Conservation (phyloP, 1,139 yeast species). For the Pneumocystis oryctolagi region DNA sequence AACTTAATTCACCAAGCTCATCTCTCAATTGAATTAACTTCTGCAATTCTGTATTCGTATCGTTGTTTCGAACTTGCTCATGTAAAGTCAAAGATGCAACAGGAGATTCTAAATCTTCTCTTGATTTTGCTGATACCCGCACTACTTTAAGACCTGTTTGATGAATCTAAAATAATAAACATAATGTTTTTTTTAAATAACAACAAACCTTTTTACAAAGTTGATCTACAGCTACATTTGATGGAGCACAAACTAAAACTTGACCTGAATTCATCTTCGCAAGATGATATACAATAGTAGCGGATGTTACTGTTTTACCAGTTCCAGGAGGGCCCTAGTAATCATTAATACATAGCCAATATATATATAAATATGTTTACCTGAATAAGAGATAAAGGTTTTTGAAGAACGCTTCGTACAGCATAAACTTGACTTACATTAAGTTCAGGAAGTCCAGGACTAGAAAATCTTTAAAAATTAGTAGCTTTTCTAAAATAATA, state of each 20-base stretch:
- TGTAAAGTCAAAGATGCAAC: slow-evolving; percentile 41
- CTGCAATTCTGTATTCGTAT: slow-evolving; percentile 59
- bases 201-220: slow-evolving; percentile 51
- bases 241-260: slow-evolving; percentile 85
- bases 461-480: slow-evolving; percentile 32
- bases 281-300: slow-evolving; percentile 71
- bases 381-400: slow-evolving; percentile 75
- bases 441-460: slow-evolving; percentile 52
- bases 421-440: slow-evolving; percentile 72
- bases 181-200: slow-evolving; percentile 19
- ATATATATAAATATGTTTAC: background rate
- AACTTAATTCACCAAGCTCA: slow-evolving; percentile 52
- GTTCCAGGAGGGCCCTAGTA: slow-evolving; percentile 85
- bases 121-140: slow-evolving; percentile 53
- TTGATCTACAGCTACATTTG: slow-evolving; percentile 70
- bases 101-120: slow-evolving; percentile 66
- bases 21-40: slow-evolving; percentile 47
- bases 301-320: slow-evolving; percentile 89
- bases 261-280: slow-evolving; percentile 44
- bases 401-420: slow-evolving; percentile 50
- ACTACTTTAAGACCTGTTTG: slow-evolving; percentile 55
- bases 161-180: background rate
- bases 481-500: background rate
- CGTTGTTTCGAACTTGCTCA: slow-evolving; percentile 58
- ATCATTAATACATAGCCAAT: background rate